Evolutionary conservation across 139 green algal species (phyloP), one percentile per base, ranked within the genome.

Genomic region (Auxenochlorella pyrenoidosa): DNA sequence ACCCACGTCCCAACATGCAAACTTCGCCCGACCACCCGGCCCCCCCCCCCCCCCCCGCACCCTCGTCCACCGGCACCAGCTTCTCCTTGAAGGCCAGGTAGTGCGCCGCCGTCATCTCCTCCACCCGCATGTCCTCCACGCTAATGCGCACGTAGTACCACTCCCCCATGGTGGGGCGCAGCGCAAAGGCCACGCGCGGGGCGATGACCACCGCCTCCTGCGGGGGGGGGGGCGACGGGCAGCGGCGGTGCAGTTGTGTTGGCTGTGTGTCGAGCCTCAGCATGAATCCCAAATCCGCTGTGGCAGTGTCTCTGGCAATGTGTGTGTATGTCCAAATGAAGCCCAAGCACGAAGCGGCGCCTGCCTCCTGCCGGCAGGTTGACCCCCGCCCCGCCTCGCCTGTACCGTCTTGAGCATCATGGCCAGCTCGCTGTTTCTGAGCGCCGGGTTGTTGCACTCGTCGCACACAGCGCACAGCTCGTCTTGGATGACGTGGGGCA

Each of bases 31-130:
- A 16, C 28, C n/a, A 28, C 8, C 19, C 43, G 3, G 0, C 38
- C 4, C n/a, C 75, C 30, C 65, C 38, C 24, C 40, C 44, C 32
- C 32, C 6, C 60, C 24, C 4, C 75, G 60, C 76, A 70, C 41
- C 44, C 28, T 21, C 26, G 34, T 75, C 88, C 38, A 54, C 16
- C 10, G 79, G 68, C 63, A 90, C 86, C 28, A 96, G 90, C 2
- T 90, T 89, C 88, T 97, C 94, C 82, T 97, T 97, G 88, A 96
- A 93, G 0, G 85, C 90, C 63, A 97, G 91, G 90, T 96, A 97
- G 63, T 94, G 84, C 18, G 87, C 78, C 5, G 90, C 86, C 1
- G 75, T 87, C 59, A 97, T 86, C 71, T 93, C 90, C 60, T 95
- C 86, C 26, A 90, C 90, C 3, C 78, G 78, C 90, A 96, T 88